Evolutionary conservation across 805 yeast species (phyloP).

Genomic region (Sugiyamaella qingdaonensis): DNA sequence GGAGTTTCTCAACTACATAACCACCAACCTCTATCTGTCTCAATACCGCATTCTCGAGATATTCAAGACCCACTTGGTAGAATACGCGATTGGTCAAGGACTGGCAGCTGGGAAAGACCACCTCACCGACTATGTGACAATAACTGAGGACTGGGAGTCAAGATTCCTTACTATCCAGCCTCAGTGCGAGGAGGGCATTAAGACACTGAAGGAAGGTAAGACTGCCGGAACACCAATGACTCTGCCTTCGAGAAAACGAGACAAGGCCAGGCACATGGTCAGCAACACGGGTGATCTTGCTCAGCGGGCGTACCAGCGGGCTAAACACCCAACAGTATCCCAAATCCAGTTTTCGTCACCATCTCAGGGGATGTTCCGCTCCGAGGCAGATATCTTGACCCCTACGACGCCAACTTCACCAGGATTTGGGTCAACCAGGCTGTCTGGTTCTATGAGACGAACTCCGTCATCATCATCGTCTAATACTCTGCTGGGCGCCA

Average conservation of each 20-base stretch:
- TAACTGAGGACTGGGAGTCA: slow-evolving; percentile 29
- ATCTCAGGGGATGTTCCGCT: slow-evolving; percentile 26
- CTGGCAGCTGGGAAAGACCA: slow-evolving; percentile 4
- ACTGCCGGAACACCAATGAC: slow-evolving; percentile 27
- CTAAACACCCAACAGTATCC: slow-evolving; percentile 18
- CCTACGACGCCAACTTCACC: slow-evolving; percentile 8
- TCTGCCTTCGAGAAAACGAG: slow-evolving; percentile 18
- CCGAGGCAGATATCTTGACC: slow-evolving; percentile 25
- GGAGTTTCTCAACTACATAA: slow-evolving; percentile 31
- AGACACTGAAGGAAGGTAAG: slow-evolving; percentile 26
- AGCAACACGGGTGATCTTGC: slow-evolving; percentile 27
- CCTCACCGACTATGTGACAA: slow-evolving; percentile 16
- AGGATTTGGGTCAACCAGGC: not conserved
- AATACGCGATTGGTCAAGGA: slow-evolving; percentile 27
- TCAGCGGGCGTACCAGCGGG: slow-evolving; percentile 12
- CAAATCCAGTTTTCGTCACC: slow-evolving; percentile 23
- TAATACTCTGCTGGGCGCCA: not conserved
- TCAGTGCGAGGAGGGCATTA: slow-evolving; percentile 27
- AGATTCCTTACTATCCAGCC: slow-evolving; percentile 27
- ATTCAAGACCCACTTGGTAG: slow-evolving; percentile 18
- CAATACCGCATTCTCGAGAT: slow-evolving; percentile 27
- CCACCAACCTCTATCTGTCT: slow-evolving; percentile 28
- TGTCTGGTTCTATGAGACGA: not conserved
- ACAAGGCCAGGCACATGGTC: slow-evolving; percentile 30
- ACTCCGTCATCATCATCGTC: slow-evolving; percentile 2